Percentiles rank a stretch among this genome's conserved stretches.
These are phyloP conservation scores for Rhamnella rubrinervis DNA, from an alignment of 331 rosid genomes.

Conservation along the genomic window DNA sequence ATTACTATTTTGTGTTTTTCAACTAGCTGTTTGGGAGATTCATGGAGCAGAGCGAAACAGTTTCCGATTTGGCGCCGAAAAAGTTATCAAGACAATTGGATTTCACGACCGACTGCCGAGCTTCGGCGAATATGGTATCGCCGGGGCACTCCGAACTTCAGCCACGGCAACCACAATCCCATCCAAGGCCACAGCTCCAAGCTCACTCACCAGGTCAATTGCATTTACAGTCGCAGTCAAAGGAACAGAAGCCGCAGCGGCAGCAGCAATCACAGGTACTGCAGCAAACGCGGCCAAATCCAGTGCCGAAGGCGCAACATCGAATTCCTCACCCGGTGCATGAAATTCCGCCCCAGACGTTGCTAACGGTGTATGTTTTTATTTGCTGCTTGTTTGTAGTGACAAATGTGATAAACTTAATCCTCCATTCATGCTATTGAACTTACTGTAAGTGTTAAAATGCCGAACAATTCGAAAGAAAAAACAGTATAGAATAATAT, in stretches of 20 bases:
- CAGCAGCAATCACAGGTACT: slow-evolving; percentile 23
- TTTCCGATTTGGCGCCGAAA: slow-evolving; percentile 34
- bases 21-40: not conserved
- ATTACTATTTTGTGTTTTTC: not conserved
- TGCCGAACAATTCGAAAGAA: not conserved
- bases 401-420: not conserved
- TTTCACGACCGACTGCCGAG: slow-evolving; percentile 36
- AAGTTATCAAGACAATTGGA: slow-evolving; percentile 64
- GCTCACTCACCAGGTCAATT: slow-evolving; percentile 14
- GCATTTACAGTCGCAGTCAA: slow-evolving; percentile 21
- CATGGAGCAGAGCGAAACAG: slow-evolving; percentile 60
- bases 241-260: slow-evolving; percentile 15
- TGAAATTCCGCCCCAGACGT: slow-evolving; percentile 35
- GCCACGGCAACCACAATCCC: slow-evolving; percentile 16
- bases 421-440: not conserved
- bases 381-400: not conserved
- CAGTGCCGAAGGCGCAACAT: slow-evolving; percentile 17
- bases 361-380: slow-evolving; percentile 43
- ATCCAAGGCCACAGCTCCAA: slow-evolving; percentile 8
- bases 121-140: slow-evolving; percentile 16
- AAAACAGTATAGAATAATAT: too few relatives aligned
- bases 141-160: slow-evolving; percentile 17
- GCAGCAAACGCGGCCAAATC: slow-evolving; percentile 28
- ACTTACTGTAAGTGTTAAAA: not conserved
- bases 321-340: slow-evolving; percentile 46